Conservation (phyloP, 805 yeast genomes). For the Nadsonia fulvescens region DNA sequence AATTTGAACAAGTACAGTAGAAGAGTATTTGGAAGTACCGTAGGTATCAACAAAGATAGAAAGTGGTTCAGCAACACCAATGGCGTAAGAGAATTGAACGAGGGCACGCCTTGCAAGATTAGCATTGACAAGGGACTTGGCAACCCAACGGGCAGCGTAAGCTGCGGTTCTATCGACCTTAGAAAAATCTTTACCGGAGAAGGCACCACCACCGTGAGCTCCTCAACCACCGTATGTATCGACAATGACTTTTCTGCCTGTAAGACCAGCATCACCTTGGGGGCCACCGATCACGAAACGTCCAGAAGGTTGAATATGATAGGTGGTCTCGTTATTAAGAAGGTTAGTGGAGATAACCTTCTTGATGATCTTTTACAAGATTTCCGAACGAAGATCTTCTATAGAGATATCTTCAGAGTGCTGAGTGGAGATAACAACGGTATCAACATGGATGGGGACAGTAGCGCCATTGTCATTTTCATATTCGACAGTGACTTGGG, state of each 20-base stretch:
- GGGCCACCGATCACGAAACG: conserved; percentile 99
- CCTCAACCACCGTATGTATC: conserved; percentile 99
- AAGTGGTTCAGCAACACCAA: conserved; percentile 99
- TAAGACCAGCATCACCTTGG: conserved; percentile 99
- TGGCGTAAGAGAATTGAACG: conserved; percentile 97
- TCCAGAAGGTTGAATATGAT: conserved; percentile 98
- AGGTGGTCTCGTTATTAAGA: conserved; percentile 86
- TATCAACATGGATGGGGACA: conserved; percentile 90
- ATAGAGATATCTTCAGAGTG: conserved; percentile 93
- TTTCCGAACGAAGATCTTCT: conserved; percentile 70
- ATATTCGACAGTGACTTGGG: conserved; percentile 97
- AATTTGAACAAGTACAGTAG: conserved; percentile 79
- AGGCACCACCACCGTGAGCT: conserved; percentile 99
- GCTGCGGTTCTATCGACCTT: conserved; percentile 99
- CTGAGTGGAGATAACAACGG: conserved; percentile 93
- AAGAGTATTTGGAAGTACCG: conserved; percentile 86
- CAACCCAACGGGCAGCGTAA: conserved; percentile 99
- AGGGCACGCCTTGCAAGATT: conserved; percentile 92
- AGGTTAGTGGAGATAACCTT: conserved; percentile 82
- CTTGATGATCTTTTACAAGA: conserved; percentile 65
- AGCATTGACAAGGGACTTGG: conserved; percentile 90
- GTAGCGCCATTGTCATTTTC: conserved; percentile 88
- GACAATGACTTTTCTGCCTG: conserved; percentile 98
- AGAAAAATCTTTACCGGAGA: conserved; percentile 98
- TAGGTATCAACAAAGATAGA: conserved; percentile 94